Percentiles rank a stretch among this genome's conserved stretches.
Evolutionary conservation across 371 early-diverging fungal species (phyloP).

Genomic region (Choanephora cucurbitarum): DNA sequence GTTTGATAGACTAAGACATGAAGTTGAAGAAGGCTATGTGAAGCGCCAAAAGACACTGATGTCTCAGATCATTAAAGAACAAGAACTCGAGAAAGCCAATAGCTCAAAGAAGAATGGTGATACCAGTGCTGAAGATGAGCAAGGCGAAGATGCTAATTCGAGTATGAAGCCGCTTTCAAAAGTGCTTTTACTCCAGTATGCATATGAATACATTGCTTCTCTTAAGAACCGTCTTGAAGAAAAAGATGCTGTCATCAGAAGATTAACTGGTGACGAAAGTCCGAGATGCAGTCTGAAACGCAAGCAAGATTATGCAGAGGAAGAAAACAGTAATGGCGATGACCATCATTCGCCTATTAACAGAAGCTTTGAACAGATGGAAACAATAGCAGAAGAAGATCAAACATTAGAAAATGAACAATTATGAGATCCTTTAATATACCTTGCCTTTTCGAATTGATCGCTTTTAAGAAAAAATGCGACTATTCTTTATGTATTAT

Average conservation of each 20-base stretch:
- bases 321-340: neutral
- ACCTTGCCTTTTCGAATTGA: too few relatives aligned
- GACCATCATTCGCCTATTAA: neutral
- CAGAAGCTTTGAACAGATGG: neutral
- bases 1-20: constrained; percentile 72
- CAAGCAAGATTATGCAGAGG: neutral
- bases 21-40: constrained; percentile 69
- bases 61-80: constrained; percentile 33
- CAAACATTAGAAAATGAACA: too few relatives aligned
- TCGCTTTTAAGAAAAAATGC: too few relatives aligned
- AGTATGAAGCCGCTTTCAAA: constrained; percentile 46
- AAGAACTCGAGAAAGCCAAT: constrained; percentile 15
- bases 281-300: neutral
- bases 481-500: too few relatives aligned
- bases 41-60: constrained; percentile 32
- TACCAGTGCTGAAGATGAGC: constrained; percentile 11
- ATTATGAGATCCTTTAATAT: too few relatives aligned
- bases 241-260: constrained; percentile 26
- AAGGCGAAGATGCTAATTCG: constrained; percentile 12
- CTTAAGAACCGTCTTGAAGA: constrained; percentile 40
- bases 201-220: constrained; percentile 61
- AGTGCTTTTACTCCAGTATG: constrained; percentile 50
- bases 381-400: neutral
- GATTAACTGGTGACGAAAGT: neutral
- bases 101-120: neutral